These are phyloP conservation scores for Solanum okadae DNA, from an alignment of 257 asterid genomes.

Conservation along the genomic window DNA sequence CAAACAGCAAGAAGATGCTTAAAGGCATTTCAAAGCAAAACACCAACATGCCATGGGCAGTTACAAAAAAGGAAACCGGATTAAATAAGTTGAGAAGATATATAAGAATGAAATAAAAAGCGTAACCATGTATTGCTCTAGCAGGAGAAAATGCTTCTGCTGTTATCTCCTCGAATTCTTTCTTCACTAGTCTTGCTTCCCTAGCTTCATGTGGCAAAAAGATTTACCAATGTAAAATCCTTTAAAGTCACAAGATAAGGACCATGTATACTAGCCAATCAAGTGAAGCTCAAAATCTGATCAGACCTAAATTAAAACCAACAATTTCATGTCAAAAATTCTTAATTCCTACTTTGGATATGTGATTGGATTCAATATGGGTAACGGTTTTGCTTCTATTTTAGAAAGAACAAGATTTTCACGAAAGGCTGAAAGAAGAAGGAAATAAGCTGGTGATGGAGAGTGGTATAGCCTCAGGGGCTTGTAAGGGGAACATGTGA, in stretches of 20 bases:
- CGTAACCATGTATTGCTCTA: constrained; percentile 2
- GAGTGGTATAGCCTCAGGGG: background rate
- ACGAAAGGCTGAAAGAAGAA: background rate
- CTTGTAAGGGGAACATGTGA: background rate
- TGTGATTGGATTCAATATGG: background rate
- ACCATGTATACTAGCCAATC: background rate
- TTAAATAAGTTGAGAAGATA: background rate
- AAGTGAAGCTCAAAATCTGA: background rate
- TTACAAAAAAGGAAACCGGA: background rate
- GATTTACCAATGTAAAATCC: background rate
- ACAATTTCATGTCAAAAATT: background rate
- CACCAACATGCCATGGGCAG: background rate
- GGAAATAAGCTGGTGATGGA: background rate
- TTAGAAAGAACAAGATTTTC: background rate
- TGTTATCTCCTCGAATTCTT: background rate
- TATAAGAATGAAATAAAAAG: background rate
- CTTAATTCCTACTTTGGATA: background rate
- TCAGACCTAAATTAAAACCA: background rate
- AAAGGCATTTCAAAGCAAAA: background rate
- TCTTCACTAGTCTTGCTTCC: background rate
- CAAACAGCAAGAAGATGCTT: background rate
- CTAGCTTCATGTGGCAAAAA: background rate
- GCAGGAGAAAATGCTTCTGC: background rate
- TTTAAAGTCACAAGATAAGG: background rate
- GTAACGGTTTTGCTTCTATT: background rate